phyloP scores from a whole-genome alignment of 176 grass and related monocot species.

The Oryza coarctata region DNA sequence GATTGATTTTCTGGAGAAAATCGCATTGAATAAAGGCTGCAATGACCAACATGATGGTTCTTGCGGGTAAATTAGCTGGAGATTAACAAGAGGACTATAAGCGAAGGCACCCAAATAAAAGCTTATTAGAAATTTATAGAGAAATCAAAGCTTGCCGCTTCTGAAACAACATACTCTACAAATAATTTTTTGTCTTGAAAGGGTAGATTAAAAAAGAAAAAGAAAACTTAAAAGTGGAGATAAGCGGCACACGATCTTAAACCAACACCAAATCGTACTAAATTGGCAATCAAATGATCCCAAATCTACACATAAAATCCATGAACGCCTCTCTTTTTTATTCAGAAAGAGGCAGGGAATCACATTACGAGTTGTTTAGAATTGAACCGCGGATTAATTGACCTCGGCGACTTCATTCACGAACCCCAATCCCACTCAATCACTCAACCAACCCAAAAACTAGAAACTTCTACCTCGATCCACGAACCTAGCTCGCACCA shows the following conservation, averaged over 20 bases:
- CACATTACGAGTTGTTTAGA: background rate
- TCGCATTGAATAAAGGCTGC: background rate
- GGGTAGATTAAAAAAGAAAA: background rate
- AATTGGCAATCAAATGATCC: background rate
- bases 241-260: background rate
- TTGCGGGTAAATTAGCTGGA: background rate
- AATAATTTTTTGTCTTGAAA: background rate
- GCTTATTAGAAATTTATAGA: background rate
- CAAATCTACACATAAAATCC: background rate
- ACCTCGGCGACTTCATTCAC: background rate
- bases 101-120: background rate
- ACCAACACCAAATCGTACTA: background rate
- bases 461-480: background rate
- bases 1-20: background rate
- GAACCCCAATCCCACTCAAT: conserved; percentile 20
- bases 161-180: background rate
- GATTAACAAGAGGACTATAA: background rate
- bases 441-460: conserved; percentile 11
- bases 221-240: background rate
- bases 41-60: background rate
- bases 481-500: background rate
- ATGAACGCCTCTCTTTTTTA: background rate
- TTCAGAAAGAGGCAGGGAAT: background rate
- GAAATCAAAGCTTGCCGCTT: background rate
- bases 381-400: background rate